Base-by-base conservation (phyloP, 257 asterid species). In the Solanum chiquidenum region DNA sequence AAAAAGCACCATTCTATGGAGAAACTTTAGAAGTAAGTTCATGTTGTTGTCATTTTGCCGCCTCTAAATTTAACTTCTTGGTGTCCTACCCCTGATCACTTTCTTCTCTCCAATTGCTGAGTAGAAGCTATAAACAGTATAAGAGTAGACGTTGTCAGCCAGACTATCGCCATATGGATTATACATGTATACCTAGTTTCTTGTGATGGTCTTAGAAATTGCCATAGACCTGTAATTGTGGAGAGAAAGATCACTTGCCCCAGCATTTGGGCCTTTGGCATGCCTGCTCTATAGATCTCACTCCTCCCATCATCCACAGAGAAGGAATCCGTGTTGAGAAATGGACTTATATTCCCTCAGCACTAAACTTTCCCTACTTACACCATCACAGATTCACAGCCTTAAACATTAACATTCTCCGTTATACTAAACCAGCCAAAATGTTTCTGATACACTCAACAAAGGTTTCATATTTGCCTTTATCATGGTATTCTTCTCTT, bases 1-100 rank as follows among this genome's bases (percentile, higher is more conserved):
- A 96, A 91, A 97, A 97, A 88, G 93, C 92, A 23, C 99, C 99
- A 84, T 88, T 96, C 73, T 96, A 97, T 86, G 99, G 99, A 77
- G 93, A 92, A 88, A 97, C 99, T 79, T 94, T 97, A 66, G 98
- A 97, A 92, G 98, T 97, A 93, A 93, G 98, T 91, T 73, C 40
- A 40, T 49, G 27, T 73, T 71, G 44, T 49, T 49, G 27, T 49
- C 69, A 58, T 58, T 31, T 46, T 82, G 72, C 35, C 16, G 4
- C 86, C 27, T 29, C 68, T 49, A 31, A 82, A 82, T 31, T 49
- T 80, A 20, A 80, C 85, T 31, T 80, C 68, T 80, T 31, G 23
- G 11, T 82, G 31, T 49, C 44, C 69, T 49, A 82, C 44, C 27
- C 86, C 42, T 18, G 31, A 20, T 31, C 66, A 31, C 40, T 27